Evolutionary conservation across 78 protist genomes (phyloP).

Genomic region (slime mould (Dictyostelium discoideum)): dicty_2.7 NC_007089.4:2242001-2242500

Average conservation of each 20-base stretch:
- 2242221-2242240: conserved; percentile 65
- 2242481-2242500: too few species aligned
- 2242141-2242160: conserved; percentile 42
- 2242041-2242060: not conserved
- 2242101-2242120: too few species aligned
- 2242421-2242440: too few species aligned
- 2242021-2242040: conserved; percentile 28
- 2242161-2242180: conserved; percentile 74
- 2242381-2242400: too few species aligned
- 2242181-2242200: conserved; percentile 37
- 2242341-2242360: conserved; percentile 55
- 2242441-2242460: not conserved
- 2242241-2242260: conserved; percentile 67
- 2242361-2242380: not conserved
- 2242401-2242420: too few species aligned
- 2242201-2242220: conserved; percentile 35
- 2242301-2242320: conserved; percentile 77
- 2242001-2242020: conserved; percentile 53
- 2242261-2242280: conserved; percentile 49
- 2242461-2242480: too few species aligned
- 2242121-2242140: not conserved
- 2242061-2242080: too few species aligned
- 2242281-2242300: conserved; percentile 52
- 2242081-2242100: not conserved
- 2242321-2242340: conserved; percentile 56